Percentiles rank a stretch among this genome's conserved stretches.
Evolutionary conservation across 2,329 filamentous ascomycete species (phyloP).

Genomic region (Scytalidium lignicola): DNA sequence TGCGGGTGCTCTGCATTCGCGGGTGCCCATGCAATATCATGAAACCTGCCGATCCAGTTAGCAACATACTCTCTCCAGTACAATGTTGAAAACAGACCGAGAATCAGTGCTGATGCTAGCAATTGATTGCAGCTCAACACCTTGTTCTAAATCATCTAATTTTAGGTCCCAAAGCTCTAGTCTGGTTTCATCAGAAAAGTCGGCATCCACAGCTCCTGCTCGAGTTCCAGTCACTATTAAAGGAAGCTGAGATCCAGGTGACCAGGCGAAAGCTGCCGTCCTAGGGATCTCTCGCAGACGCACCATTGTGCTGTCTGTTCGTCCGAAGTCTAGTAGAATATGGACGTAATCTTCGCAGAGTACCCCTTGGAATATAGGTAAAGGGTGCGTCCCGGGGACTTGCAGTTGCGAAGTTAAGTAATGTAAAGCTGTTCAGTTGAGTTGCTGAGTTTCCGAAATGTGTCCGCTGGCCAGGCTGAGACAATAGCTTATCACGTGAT

Average conservation of each 20-base stretch:
- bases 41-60: constrained; percentile 60
- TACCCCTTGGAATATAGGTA: not conserved
- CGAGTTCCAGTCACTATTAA: constrained; percentile 90
- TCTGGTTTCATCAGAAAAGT: constrained; percentile 96
- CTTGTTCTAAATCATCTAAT: constrained; percentile 70
- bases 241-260: constrained; percentile 70
- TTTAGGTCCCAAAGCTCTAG: constrained; percentile 94
- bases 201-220: constrained; percentile 89
- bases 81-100: constrained; percentile 52
- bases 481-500: not conserved
- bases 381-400: not conserved
- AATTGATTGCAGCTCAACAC: constrained; percentile 78
- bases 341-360: not conserved
- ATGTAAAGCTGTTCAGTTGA: not conserved
- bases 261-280: constrained; percentile 97
- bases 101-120: constrained; percentile 83
- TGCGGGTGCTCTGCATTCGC: constrained; percentile 71
- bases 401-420: not conserved
- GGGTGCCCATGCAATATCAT: constrained; percentile 92
- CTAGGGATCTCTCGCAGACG: constrained; percentile 92
- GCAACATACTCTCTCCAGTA: not conserved
- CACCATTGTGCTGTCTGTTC: constrained; percentile 62
- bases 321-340: not conserved
- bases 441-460: not conserved
- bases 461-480: not conserved